phyloP scores from a whole-genome alignment of 805 yeast species.

The Wickerhamiella bombiphila region DNA sequence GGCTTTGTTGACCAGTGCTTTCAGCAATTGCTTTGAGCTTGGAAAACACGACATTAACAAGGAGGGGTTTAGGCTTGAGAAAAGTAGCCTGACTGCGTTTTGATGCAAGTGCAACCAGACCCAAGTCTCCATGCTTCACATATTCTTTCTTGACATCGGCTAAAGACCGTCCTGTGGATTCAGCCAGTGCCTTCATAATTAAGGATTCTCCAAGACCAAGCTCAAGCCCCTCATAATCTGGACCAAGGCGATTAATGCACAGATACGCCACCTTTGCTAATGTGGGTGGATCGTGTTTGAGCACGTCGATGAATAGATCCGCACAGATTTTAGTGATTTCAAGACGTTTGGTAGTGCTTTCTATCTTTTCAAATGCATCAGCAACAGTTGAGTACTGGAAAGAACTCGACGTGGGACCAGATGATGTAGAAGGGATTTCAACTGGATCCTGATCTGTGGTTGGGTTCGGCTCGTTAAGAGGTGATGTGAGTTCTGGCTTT shows the following conservation, averaged over 20 bases:
- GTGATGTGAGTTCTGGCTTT: background rate
- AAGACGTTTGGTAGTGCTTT: constrained; percentile 65
- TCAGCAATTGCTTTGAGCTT: constrained; percentile 65
- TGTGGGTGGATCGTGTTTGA: constrained; percentile 38
- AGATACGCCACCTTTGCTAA: constrained; percentile 64
- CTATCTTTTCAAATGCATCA: constrained; percentile 61
- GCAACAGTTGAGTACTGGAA: constrained; percentile 33
- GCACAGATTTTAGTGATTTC: constrained; percentile 67
- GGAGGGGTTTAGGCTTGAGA: constrained; percentile 80
- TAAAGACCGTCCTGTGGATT: constrained; percentile 70
- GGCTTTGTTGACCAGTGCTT: constrained; percentile 68
- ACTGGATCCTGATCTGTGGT: background rate
- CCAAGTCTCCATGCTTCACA: constrained; percentile 76
- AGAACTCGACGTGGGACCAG: background rate
- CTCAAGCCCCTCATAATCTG: constrained; percentile 91
- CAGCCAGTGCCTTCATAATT: constrained; percentile 74
- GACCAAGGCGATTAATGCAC: constrained; percentile 79
- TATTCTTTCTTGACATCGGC: constrained; percentile 60
- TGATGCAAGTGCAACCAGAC: constrained; percentile 72
- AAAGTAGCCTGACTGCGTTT: constrained; percentile 78
- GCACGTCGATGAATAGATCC: constrained; percentile 51
- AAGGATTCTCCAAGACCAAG: constrained; percentile 87
- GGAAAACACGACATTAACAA: constrained; percentile 56
- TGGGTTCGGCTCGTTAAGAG: background rate
- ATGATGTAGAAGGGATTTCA: background rate